Evolutionary conservation across 441 rosid species (phyloP), one percentile per base, ranked within the genome.

Genomic region (Brassica hybrid): DNA sequence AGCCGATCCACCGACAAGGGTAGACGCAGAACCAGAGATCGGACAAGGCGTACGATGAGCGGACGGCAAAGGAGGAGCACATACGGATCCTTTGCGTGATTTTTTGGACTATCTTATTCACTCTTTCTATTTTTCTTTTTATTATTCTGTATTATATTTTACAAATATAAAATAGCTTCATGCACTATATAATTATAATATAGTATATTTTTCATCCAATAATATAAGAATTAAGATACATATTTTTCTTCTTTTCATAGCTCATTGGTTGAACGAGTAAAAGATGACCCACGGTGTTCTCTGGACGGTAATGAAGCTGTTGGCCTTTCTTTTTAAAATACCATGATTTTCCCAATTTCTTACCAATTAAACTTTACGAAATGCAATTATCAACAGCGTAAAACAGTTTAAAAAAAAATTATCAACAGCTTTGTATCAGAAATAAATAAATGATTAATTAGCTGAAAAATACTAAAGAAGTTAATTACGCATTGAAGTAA

Each of bases 201-300:
- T 50, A 50, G 56, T 41, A 38, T 41, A 41, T 11, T 41, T 13
- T 41, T 41, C n/a, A 41, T 41, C 56, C 56, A 48, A n/a, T 48
- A 34, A 48, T n/a, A 48, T 48, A 48, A 48, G 1, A 48, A n/a
- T 13, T 48, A 48, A 48, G 56, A 48, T 5, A 14, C 6, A 25
- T 67, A 17, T 14, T 41, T 41, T 41, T 41, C 43, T 38, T 11
- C 48, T 41, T 67, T 59, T 25, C 57, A 17, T 38, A 56, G 56
- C 32, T 10, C 43, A 79, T 68, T 79, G 74, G 78, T 62, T 68
- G 82, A 79, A 73, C 60, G 59, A 79, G 78, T 79, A 79, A 73
- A 78, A 68, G 66, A 79, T 27, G 78, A 78, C 77, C 81, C 77
- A 73, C 3, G 4, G 25, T 73, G 74, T 67, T 67, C 71, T 73